Percentiles rank a stretch among this genome's conserved stretches.
These are phyloP conservation scores for Mrakia blollopis DNA, from an alignment of 768 basidiomycete genomes.

Conservation along the genomic window DNA sequence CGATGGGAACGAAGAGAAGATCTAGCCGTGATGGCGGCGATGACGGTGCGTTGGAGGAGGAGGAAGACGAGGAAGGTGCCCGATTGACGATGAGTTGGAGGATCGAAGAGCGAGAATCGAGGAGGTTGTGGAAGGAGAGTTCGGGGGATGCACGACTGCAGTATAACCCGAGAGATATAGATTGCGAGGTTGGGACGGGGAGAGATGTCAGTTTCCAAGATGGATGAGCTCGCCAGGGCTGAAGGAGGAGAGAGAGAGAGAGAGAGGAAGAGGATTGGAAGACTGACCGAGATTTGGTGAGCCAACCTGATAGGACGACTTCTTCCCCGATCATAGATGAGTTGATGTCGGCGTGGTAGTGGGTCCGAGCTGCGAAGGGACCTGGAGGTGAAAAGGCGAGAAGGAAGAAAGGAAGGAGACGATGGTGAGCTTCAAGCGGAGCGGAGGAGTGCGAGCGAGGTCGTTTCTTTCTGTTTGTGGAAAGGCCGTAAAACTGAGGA, in stretches of 20 bases:
- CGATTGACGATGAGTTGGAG: constrained; percentile 61
- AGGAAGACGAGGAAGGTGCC: constrained; percentile 40
- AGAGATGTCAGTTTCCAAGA: background rate
- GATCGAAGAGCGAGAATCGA: constrained; percentile 62
- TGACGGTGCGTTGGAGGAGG: background rate
- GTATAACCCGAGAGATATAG: constrained; percentile 37
- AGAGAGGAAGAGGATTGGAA: background rate
- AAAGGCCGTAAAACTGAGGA: no score
- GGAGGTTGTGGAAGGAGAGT: constrained; percentile 80
- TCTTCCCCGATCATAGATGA: constrained; percentile 52
- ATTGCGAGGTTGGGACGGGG: constrained; percentile 1
- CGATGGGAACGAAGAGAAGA: constrained; percentile 63
- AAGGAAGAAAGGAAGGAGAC: background rate
- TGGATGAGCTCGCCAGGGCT: constrained; percentile 36
- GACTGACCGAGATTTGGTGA: constrained; percentile 71
- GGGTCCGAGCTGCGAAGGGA: constrained; percentile 48
- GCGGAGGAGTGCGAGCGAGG: background rate
- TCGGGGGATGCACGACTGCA: constrained; percentile 62
- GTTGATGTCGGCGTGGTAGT: constrained; percentile 59
- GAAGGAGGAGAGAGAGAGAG: background rate
- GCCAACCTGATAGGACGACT: constrained; percentile 75
- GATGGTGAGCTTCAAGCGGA: background rate
- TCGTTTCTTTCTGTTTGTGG: no score
- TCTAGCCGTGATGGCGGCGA: constrained; percentile 43
- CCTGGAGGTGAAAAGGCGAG: constrained; percentile 31